phyloP scores from a whole-genome alignment of 345 rosid genomes.

The Populus euphratica region DNA sequence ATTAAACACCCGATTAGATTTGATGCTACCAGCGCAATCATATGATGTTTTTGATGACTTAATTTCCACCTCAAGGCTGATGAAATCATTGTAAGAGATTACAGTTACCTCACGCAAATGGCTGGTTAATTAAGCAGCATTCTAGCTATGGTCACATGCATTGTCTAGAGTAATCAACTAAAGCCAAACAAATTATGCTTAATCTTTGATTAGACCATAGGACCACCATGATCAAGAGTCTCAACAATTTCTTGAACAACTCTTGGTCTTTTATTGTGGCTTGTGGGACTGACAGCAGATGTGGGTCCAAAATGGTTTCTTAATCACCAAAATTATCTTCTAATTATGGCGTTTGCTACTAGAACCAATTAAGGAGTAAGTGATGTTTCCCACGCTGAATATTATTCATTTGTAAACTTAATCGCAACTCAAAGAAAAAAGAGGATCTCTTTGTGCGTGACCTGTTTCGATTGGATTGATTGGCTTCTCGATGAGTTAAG shows the following conservation, averaged over 20 bases:
- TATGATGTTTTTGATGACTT: neutral
- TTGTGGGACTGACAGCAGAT: neutral
- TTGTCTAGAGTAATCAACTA: neutral
- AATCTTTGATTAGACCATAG: neutral
- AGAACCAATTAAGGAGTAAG: slow-evolving; percentile 23
- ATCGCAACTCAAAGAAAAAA: neutral
- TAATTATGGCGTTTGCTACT: slow-evolving; percentile 22
- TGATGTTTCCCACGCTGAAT: slow-evolving; percentile 23
- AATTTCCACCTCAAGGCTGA: too few species aligned
- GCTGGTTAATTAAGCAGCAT: neutral
- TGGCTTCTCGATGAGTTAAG: neutral
- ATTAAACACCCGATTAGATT: neutral
- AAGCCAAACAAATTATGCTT: neutral
- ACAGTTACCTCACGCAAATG: neutral
- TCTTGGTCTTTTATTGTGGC: neutral
- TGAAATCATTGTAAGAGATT: too few species aligned
- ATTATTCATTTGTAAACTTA: neutral
- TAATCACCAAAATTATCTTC: slow-evolving; percentile 25
- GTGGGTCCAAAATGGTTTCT: neutral
- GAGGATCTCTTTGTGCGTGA: neutral
- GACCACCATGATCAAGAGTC: slow-evolving; percentile 1
- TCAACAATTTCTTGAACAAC: neutral
- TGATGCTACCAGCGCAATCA: neutral
- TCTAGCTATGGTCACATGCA: neutral
- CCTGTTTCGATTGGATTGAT: neutral